These are phyloP conservation scores for Cryptosporidium xiaoi DNA, from an alignment of 169 alveolate species.

Conservation along the genomic window DNA sequence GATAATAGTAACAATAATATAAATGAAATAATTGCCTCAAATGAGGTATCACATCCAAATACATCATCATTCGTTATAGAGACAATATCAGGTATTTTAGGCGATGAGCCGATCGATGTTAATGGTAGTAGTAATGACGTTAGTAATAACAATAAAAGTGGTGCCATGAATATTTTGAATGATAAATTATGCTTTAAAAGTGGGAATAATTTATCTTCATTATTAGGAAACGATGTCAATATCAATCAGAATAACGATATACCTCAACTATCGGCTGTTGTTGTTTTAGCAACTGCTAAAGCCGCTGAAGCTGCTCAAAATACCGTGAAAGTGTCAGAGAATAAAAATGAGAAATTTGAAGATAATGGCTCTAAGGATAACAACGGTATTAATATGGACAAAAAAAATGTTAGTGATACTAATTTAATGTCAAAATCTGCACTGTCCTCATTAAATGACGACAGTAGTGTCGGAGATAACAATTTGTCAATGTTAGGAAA, in stretches of 20 bases:
- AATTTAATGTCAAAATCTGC: background rate
- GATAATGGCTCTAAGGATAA: background rate
- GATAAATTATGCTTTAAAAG: background rate
- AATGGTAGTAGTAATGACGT: background rate
- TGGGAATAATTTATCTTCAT: constrained; percentile 39
- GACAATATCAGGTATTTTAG: constrained; percentile 66
- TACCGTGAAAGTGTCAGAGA: background rate
- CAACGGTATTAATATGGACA: too few relatives aligned
- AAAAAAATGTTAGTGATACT: background rate
- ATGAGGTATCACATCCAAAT: constrained; percentile 52
- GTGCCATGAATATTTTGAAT: background rate
- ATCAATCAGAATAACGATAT: constrained; percentile 14
- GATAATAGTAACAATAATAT: background rate
- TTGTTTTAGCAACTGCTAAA: constrained; percentile 68
- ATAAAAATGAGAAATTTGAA: constrained; percentile 4
- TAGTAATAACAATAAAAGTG: constrained; percentile 1
- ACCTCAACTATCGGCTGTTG: constrained; percentile 73
- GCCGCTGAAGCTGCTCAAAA: constrained; percentile 73
- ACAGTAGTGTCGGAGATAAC: background rate
- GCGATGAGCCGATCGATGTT: constrained; percentile 35
- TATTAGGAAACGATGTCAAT: constrained; percentile 39
- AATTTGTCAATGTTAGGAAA: background rate
- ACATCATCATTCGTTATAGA: constrained; percentile 74
- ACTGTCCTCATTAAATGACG: background rate
- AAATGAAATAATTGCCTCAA: background rate